Evolutionary conservation across 2,329 filamentous ascomycete genomes (phyloP).

Genomic region (Colletotrichum simmondsii): DNA sequence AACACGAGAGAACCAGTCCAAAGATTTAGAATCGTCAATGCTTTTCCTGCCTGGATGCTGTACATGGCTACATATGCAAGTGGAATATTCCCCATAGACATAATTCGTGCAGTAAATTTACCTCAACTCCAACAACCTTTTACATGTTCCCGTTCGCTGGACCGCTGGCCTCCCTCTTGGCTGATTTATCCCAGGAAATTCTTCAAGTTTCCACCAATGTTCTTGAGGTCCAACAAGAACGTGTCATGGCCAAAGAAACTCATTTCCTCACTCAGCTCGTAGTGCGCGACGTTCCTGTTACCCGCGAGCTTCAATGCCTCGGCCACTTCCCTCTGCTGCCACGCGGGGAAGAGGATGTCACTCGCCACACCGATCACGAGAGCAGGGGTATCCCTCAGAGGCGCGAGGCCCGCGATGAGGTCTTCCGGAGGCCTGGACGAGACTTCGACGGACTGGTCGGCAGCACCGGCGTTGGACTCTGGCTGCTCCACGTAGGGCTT

Average conservation of each 20-base stretch:
- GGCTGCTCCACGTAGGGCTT: slow-evolving; percentile 88
- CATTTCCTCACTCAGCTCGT: slow-evolving; percentile 93
- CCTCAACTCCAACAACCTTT: not conserved
- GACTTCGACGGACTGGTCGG: slow-evolving; percentile 39
- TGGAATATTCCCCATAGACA: not conserved
- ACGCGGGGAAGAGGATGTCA: slow-evolving; percentile 96
- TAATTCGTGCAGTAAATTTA: not conserved
- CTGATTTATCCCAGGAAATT: slow-evolving; percentile 74
- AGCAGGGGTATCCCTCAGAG: slow-evolving; percentile 80
- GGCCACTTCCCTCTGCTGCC: slow-evolving; percentile 96
- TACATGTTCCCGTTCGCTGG: not conserved
- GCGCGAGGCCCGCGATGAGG: slow-evolving; percentile 78
- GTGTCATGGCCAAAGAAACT: slow-evolving; percentile 97
- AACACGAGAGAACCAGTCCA: not conserved
- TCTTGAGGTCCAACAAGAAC: slow-evolving; percentile 90
- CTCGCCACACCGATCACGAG: slow-evolving; percentile 94
- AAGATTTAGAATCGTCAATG: not conserved
- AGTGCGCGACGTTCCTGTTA: slow-evolving; percentile 84
- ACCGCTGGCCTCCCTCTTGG: no score
- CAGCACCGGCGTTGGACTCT: slow-evolving; percentile 52
- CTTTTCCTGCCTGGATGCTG: slow-evolving; percentile 1
- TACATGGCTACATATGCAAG: not conserved
- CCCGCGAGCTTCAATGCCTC: slow-evolving; percentile 82
- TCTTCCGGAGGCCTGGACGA: slow-evolving; percentile 77
- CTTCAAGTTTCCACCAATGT: slow-evolving; percentile 86